Percentiles rank a stretch among this genome's conserved stretches.
Evolutionary conservation across 2,329 filamentous ascomycete genomes (phyloP).

Genomic region (Aspergillus sergii): DNA sequence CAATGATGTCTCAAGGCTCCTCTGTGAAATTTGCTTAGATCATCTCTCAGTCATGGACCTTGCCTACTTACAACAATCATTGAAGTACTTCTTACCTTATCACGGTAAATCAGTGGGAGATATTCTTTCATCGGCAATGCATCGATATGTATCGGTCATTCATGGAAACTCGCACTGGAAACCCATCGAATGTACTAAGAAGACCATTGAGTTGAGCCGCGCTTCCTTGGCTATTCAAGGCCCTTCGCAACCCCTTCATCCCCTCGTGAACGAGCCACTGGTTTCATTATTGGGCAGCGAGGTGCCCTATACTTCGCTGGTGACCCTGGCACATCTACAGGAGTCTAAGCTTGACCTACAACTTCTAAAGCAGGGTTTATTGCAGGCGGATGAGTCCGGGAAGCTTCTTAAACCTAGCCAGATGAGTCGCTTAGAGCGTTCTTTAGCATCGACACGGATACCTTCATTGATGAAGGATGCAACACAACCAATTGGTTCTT

Average conservation of each 20-base stretch:
- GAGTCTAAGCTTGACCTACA: conserved; percentile 42
- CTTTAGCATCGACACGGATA: conserved; percentile 43
- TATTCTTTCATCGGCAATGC: conserved; percentile 24
- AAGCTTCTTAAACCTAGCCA: conserved; percentile 43
- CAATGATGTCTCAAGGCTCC: conserved; percentile 18
- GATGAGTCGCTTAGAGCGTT: conserved; percentile 46
- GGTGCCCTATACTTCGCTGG: conserved; percentile 25
- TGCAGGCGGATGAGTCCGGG: conserved; percentile 34
- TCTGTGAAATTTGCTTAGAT: conserved; percentile 38
- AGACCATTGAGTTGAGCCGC: conserved; percentile 27
- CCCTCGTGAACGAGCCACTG: conserved; percentile 44
- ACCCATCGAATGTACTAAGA: conserved; percentile 25
- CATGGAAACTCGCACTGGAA: conserved; percentile 35
- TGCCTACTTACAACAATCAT: conserved; percentile 34
- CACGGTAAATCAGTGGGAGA: conserved; percentile 13
- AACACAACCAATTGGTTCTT: conserved; percentile 42
- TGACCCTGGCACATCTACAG: conserved; percentile 38
- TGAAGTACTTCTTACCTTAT: conserved; percentile 25
- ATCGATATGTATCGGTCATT: conserved; percentile 36
- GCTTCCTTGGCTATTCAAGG: conserved; percentile 30
- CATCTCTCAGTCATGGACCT: conserved; percentile 41
- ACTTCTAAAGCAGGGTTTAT: conserved; percentile 35
- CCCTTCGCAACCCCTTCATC: conserved; percentile 39
- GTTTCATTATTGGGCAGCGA: conserved; percentile 29
- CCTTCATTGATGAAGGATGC: conserved; percentile 45